Conservation (phyloP, 2,329 filamentous ascomycete species). For the Claviceps purpurea region DNA sequence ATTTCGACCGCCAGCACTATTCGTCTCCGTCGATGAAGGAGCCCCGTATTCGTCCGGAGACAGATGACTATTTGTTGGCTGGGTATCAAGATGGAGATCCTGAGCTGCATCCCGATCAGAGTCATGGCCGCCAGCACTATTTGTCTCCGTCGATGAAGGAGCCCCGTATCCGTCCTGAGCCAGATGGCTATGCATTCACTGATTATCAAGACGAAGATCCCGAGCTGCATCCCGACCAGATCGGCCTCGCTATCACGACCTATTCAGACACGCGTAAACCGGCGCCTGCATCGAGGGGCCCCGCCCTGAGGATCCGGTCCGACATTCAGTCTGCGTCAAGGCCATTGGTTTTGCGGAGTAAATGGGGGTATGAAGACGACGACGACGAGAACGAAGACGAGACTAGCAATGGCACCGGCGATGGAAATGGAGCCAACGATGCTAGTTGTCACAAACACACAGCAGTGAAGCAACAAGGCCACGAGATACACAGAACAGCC, state of each 20-base stretch:
- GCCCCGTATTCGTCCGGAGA: no score
- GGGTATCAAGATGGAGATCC: no score
- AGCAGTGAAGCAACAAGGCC: no score
- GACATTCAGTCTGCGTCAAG: slow-evolving; percentile 17
- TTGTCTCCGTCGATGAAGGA: no score
- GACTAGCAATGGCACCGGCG: no score
- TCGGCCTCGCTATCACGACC: slow-evolving; percentile 15
- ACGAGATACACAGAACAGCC: no score
- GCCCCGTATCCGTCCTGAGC: neutral
- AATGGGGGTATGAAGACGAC: neutral
- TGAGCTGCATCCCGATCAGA: neutral
- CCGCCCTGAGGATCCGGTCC: slow-evolving; percentile 30
- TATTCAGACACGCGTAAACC: slow-evolving; percentile 9
- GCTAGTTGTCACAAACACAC: no score
- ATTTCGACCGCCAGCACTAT: no score
- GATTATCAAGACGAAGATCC: slow-evolving; percentile 9
- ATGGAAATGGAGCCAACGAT: no score
- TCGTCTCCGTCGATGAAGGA: no score
- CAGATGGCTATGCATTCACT: slow-evolving; percentile 10
- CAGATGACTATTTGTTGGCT: no score
- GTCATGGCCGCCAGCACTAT: no score
- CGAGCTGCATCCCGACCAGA: slow-evolving; percentile 5
- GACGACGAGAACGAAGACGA: slow-evolving; percentile 9
- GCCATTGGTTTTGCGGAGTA: slow-evolving; percentile 3
- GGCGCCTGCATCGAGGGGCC: slow-evolving; percentile 14